phyloP scores from a whole-genome alignment of 2,329 filamentous ascomycete species.

The Trichoderma harzianum region DNA sequence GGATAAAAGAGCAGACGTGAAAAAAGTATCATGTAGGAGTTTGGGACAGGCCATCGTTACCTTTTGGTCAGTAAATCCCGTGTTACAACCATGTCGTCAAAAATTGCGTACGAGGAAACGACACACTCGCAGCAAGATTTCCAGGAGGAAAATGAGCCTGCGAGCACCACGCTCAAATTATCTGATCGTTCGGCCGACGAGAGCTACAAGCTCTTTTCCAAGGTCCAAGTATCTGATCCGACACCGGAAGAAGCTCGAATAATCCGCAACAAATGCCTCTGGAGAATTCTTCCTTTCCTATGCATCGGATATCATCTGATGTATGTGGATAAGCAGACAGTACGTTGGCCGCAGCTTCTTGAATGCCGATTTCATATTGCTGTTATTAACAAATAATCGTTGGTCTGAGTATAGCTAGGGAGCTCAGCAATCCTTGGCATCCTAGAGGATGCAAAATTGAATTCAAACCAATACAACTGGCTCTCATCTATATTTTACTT shows the following conservation, averaged over 20 bases:
- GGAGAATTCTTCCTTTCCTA: constrained; percentile 37
- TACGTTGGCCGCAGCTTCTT: constrained; percentile 21
- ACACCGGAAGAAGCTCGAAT: constrained; percentile 30
- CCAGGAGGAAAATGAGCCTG: background rate
- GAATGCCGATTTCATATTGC: background rate
- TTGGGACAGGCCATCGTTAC: background rate
- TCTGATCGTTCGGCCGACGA: constrained; percentile 39
- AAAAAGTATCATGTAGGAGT: background rate
- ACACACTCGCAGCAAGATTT: background rate
- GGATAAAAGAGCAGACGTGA: background rate
- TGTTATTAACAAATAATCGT: background rate
- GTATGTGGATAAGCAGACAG: constrained; percentile 39
- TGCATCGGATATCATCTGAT: constrained; percentile 39
- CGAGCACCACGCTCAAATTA: constrained; percentile 27
- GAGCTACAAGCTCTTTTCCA: constrained; percentile 40
- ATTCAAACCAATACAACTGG: constrained; percentile 21
- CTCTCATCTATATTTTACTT: constrained; percentile 48
- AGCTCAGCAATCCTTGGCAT: constrained; percentile 22
- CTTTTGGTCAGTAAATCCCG: background rate
- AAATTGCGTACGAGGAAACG: background rate
- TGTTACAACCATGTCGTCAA: background rate
- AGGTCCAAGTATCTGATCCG: constrained; percentile 36
- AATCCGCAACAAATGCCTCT: constrained; percentile 35
- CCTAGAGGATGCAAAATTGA: constrained; percentile 18
- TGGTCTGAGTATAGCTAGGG: constrained; percentile 1